These are phyloP conservation scores for Huntiella moniliformis DNA, from an alignment of 2,329 filamentous ascomycete genomes.

Conservation along the genomic window DNA sequence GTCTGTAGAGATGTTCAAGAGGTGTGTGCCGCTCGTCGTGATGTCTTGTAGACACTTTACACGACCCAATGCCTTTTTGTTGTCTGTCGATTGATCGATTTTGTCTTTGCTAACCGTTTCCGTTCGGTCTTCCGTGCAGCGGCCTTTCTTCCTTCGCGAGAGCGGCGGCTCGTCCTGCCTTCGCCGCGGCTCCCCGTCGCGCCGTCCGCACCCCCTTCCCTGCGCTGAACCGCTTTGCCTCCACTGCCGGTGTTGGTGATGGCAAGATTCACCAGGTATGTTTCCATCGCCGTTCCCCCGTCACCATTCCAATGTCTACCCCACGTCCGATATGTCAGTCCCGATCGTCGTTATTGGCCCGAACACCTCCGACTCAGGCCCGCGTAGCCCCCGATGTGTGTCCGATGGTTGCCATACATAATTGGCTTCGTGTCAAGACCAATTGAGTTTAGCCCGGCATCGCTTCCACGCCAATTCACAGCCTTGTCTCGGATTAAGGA, in stretches of 20 bases:
- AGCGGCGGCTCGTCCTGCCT: conserved; percentile 41
- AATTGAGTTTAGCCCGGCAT: neutral
- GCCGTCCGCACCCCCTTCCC: conserved; percentile 35
- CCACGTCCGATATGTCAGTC: neutral
- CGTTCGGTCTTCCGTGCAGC: conserved; percentile 26
- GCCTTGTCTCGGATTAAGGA: conserved; percentile 1
- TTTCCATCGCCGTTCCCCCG: conserved; percentile 2
- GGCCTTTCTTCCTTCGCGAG: conserved; percentile 47
- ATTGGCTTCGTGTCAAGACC: no score
- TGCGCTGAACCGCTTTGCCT: conserved; percentile 39
- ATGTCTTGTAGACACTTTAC: conserved; percentile 15
- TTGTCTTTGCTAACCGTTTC: conserved; percentile 17
- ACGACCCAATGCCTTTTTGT: conserved; percentile 21
- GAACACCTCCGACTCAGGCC: neutral
- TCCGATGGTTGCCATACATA: neutral
- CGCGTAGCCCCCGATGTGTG: neutral
- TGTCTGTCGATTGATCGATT: conserved; percentile 24
- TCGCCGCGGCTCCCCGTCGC: conserved; percentile 37
- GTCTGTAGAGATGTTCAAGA: conserved; percentile 69
- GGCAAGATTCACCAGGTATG: conserved; percentile 53
- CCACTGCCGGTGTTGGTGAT: conserved; percentile 37
- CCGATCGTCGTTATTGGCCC: neutral
- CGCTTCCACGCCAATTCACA: neutral
- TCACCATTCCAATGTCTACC: neutral
- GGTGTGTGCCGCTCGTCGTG: conserved; percentile 34